Percentiles rank a stretch among this genome's conserved stretches.
Conservation (phyloP, 306 rosid species). For the Cicer arietinum region DNA sequence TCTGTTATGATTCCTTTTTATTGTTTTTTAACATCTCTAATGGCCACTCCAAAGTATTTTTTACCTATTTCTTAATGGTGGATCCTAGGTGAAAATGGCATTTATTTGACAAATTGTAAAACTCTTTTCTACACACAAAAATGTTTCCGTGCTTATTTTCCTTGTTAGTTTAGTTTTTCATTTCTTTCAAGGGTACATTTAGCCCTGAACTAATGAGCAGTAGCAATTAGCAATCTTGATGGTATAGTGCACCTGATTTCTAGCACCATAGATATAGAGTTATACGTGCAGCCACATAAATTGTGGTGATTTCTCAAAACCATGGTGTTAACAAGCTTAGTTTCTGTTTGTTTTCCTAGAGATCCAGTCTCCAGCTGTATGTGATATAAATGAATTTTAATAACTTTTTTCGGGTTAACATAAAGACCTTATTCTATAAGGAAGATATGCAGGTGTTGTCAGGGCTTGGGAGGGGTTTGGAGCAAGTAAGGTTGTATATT, state of each 20-base stretch:
- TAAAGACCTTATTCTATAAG: conserved; percentile 3
- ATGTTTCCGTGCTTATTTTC: neutral
- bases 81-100: conserved; percentile 2
- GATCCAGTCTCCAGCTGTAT: conserved; percentile 14
- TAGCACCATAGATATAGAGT: neutral
- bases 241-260: neutral
- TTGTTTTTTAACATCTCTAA: conserved; percentile 12
- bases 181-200: neutral
- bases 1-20: neutral
- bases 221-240: neutral
- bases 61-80: conserved; percentile 12
- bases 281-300: neutral
- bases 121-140: neutral
- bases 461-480: neutral
- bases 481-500: neutral
- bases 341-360: neutral
- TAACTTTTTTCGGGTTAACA: neutral
- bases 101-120: conserved; percentile 19
- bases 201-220: conserved; percentile 19
- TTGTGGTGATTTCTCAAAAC: neutral
- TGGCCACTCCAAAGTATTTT: conserved; percentile 2
- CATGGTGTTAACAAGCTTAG: conserved; percentile 2
- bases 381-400: neutral
- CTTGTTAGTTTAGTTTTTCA: neutral
- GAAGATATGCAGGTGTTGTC: conserved; percentile 15